These are phyloP conservation scores for Lenzites betulinus DNA, from an alignment of 768 basidiomycete genomes.

Conservation along the genomic window DNA sequence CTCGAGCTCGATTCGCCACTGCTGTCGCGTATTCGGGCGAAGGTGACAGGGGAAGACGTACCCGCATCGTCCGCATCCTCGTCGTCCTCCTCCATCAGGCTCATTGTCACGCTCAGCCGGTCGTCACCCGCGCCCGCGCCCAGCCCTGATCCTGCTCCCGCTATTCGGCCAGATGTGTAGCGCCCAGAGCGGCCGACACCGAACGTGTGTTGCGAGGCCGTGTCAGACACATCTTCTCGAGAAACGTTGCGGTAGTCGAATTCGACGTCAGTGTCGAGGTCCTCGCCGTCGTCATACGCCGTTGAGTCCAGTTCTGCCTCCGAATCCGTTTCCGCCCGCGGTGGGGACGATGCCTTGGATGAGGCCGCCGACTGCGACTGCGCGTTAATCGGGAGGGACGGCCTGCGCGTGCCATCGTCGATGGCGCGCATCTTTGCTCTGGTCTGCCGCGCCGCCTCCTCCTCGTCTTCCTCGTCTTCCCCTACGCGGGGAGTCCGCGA, in stretches of 20 bases:
- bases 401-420: slow-evolving; percentile 43
- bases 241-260: slow-evolving; percentile 29
- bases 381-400: slow-evolving; percentile 42
- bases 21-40: slow-evolving; percentile 17
- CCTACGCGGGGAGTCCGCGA: slow-evolving; percentile 38
- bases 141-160: slow-evolving; percentile 12
- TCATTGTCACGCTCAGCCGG: slow-evolving; percentile 40
- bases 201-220: slow-evolving; percentile 52
- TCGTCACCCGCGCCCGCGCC: slow-evolving; percentile 20
- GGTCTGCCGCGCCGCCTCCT: slow-evolving; percentile 33
- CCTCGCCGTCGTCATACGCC: slow-evolving; percentile 26
- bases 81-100: slow-evolving; percentile 32
- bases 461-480: slow-evolving; percentile 41
- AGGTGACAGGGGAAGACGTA: slow-evolving; percentile 20
- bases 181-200: slow-evolving; percentile 37
- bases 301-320: slow-evolving; percentile 25
- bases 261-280: slow-evolving; percentile 38
- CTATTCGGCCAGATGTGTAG: slow-evolving; percentile 9
- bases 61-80: slow-evolving; percentile 17
- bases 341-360: slow-evolving; percentile 13
- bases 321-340: slow-evolving; percentile 12
- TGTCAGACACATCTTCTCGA: slow-evolving; percentile 39
- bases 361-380: slow-evolving; percentile 1
- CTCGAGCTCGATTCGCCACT: slow-evolving; percentile 8
- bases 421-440: slow-evolving; percentile 46